Conservation (phyloP, 257 asterid species). For the Solanum sejunctum region DNA sequence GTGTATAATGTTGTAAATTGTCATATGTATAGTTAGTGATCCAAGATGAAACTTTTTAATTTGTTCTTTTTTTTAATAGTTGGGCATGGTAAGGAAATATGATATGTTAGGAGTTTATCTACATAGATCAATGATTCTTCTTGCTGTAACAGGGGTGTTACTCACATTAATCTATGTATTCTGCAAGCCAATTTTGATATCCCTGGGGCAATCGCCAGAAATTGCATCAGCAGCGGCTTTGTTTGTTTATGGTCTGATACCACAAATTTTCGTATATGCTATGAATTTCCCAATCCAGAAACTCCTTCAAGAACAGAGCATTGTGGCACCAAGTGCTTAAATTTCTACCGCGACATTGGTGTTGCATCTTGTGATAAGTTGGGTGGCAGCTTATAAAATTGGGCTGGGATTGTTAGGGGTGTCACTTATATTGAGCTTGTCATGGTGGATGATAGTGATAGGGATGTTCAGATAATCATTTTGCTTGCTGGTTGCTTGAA, state of each 20-base stretch:
- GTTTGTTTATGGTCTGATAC: slow-evolving; percentile 18
- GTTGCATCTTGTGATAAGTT: slow-evolving; percentile 6
- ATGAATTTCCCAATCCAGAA: slow-evolving; percentile 18
- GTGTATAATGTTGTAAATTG: no score
- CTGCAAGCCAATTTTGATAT: slow-evolving; percentile 2
- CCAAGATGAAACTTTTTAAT: no score
- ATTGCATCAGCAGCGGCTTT: slow-evolving; percentile 11
- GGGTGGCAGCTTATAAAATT: slow-evolving; percentile 1
- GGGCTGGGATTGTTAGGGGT: slow-evolving; percentile 20
- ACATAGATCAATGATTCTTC: slow-evolving; percentile 13
- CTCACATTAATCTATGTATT: slow-evolving; percentile 3
- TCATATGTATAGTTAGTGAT: no score
- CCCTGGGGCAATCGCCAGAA: slow-evolving; percentile 9
- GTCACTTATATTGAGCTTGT: slow-evolving; percentile 7
- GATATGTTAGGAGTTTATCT: slow-evolving; percentile 17
- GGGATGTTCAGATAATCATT: no score
- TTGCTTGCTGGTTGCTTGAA: no score
- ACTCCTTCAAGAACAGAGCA: slow-evolving; percentile 16
- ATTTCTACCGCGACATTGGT: slow-evolving; percentile 10
- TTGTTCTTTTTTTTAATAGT: no score
- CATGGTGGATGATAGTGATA: slow-evolving; percentile 21
- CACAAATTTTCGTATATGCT: slow-evolving; percentile 18
- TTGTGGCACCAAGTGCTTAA: slow-evolving; percentile 18
- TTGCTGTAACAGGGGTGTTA: slow-evolving; percentile 1
- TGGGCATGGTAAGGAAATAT: no score